Base-by-base conservation (phyloP, 2,329 filamentous ascomycete genomes). In the Fusarium metavorans region DNA sequence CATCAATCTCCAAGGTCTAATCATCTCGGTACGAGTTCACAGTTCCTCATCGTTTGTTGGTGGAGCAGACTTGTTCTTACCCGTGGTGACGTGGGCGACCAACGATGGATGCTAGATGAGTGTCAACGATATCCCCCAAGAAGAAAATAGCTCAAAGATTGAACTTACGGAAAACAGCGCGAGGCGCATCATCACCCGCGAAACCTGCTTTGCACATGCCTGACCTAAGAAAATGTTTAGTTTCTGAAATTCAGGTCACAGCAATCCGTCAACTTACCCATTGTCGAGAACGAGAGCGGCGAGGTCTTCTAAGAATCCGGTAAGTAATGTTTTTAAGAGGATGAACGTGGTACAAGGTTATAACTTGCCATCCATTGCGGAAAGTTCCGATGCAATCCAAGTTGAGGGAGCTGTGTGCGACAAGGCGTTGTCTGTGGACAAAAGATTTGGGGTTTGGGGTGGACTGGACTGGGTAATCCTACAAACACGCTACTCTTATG, bases 201-300 rank as follows among this genome's bases (percentile, higher is more conserved):
- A 99, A 99, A 95, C 97, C 97, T 93, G 97, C 97, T 92, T 99
- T 99, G 91, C 97, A 99, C 97, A 99, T 98, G 92, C 97, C 97
- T 88, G 97, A 98, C 93, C 96, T 98, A 87, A 25, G 43, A 45
- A 16, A 7, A 45, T 25, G 6, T 23, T 45, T 16, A 45, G 43
- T 45, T 25, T 13, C 7, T 14, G 20, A 45, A 7, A 45, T 45
- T 25, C 13, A 45, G 13, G 43, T 7, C 20, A 16, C 7, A 68
- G 78, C 66, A 78, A 72, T 83, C 88, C 78, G 88, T 86, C 76
- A 88, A 90, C 95, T 94, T 96, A 99, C 97, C 97, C 97, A 98
- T 99, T 99, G 95, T 99, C 97, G 90, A 99, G 98, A 89, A 99
- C 97, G 94, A 99, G 95, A 88, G 97, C 97, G 88, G 97, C 97